Base-by-base conservation (phyloP, 2,329 filamentous ascomycete genomes). In the Ophiostoma sp. region DNA sequence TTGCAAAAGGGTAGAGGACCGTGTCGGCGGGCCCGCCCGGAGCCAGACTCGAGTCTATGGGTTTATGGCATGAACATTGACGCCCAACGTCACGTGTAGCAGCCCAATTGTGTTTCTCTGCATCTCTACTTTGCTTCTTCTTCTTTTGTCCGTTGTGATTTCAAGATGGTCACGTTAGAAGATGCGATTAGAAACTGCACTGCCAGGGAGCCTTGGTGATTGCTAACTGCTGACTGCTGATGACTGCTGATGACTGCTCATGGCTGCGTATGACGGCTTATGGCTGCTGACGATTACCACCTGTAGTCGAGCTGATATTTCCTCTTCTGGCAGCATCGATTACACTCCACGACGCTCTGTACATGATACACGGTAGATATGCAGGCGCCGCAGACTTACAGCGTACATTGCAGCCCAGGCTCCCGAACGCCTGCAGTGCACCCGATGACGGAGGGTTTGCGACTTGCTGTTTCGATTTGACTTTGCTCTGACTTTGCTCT, bases 71-170 rank as follows among this genome's bases (percentile, higher is more conserved):
- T 57, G 23, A 11, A 17, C 17, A 17, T 62, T 62, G 57, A 62
- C 57, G 57, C 57, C 57, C 57, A 62, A 62, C 57, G 27, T 60
- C 54, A 60, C 23, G 54, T 60, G 54, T 60, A 15, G 54, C n/a
- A 31, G 57, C 57, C 57, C 57, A 62, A 62, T 6, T 0, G 11
- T 11, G 52, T 60, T 15, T 60, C 5, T 60, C 5, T 33, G 6
- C 20, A 20, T 57, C 27, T 57, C 27, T 31, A 31, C 27, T 31
- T 31, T 31, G 27, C 27, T 1, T 31, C 27, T 31, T 31, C 27
- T 31, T 39, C 8, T 39, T 2, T 39, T 39, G 36, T 39, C 36
- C 13, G 36, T 39, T 39, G 36, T 39, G 13, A 3, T 39, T 39
- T 39, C 36, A 39, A 8, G 10, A 39, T 39, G 36, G 8, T 11